Percentiles rank a stretch among this genome's conserved stretches.
phyloP scores from a whole-genome alignment of 2,329 filamentous ascomycete genomes.

The Colletotrichum siamense region DNA sequence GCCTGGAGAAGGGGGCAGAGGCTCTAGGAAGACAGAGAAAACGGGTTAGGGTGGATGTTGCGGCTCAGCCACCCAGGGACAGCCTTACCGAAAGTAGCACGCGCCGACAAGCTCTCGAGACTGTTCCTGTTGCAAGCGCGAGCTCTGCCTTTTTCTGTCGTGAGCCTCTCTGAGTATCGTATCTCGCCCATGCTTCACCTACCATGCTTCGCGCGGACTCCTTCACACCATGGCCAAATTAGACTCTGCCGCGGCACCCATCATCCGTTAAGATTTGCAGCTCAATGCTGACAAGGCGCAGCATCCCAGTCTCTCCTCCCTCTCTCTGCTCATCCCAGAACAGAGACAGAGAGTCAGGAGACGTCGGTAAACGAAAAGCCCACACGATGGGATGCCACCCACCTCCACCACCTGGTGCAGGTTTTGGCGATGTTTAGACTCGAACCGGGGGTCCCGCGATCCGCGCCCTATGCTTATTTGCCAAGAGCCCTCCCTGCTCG shows the following conservation, averaged over 20 bases:
- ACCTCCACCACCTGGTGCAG: not conserved
- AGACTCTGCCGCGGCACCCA: not conserved
- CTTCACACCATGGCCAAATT: not conserved
- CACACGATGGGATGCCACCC: not conserved
- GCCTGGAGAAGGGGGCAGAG: not conserved
- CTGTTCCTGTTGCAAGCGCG: slow-evolving; percentile 5
- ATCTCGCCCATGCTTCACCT: not conserved
- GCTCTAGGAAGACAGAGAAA: not conserved
- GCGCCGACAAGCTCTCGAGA: slow-evolving; percentile 12
- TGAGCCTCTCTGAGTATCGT: not conserved
- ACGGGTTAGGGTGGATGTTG: not conserved
- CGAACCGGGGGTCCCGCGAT: not conserved
- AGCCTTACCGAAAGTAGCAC: not conserved
- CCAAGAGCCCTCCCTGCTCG: not conserved
- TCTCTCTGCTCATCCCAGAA: not conserved
- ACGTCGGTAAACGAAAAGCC: not conserved
- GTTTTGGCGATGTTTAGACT: slow-evolving; percentile 18
- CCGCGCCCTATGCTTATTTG: slow-evolving; percentile 8
- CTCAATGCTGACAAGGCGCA: not conserved
- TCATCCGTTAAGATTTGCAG: not conserved
- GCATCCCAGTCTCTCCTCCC: not conserved
- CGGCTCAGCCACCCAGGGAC: slow-evolving; percentile 12
- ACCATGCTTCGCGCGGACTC: slow-evolving; percentile 3
- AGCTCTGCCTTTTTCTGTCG: not conserved
- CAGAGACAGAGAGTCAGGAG: not conserved